A percentile compares a stretch with the other conserved stretches of the same genome.
phyloP scores from a whole-genome alignment of 2,329 filamentous ascomycete species.

The Diaporthe sp. region DNA sequence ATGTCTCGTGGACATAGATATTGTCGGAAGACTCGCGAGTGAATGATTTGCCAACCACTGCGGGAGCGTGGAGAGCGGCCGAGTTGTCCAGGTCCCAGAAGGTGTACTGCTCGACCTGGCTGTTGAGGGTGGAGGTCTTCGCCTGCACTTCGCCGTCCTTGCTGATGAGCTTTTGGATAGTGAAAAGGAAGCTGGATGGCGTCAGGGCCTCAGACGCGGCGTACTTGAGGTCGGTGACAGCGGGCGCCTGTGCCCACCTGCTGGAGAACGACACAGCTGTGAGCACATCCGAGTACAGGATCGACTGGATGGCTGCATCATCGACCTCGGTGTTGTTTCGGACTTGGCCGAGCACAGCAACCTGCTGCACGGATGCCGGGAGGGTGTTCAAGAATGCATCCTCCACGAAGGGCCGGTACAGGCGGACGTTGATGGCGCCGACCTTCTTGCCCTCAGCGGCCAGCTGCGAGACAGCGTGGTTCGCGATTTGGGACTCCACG shows the following conservation, averaged over 20 bases:
- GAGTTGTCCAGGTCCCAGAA: conserved; percentile 95
- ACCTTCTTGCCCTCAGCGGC: conserved; percentile 81
- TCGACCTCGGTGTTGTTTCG: conserved; percentile 77
- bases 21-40: conserved; percentile 80
- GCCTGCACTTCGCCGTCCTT: conserved; percentile 56
- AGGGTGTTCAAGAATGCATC: conserved; percentile 90
- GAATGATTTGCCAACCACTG: conserved; percentile 68
- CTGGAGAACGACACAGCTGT: conserved; percentile 85
- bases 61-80: conserved; percentile 72
- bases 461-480: conserved; percentile 82
- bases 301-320: conserved; percentile 84
- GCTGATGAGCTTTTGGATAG: conserved; percentile 62
- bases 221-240: conserved; percentile 90
- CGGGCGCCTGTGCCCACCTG: conserved; percentile 71
- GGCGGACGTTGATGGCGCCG: conserved; percentile 89
- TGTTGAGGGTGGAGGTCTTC: conserved; percentile 54
- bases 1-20: conserved; percentile 71
- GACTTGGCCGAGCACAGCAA: conserved; percentile 93
- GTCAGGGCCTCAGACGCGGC: conserved; percentile 73
- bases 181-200: conserved; percentile 64
- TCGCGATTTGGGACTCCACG: conserved; percentile 86
- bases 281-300: conserved; percentile 91
- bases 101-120: conserved; percentile 83
- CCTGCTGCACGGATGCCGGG: conserved; percentile 78
- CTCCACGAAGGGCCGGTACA: conserved; percentile 96